Base-by-base conservation (phyloP, 768 basidiomycete genomes). In the Galerina marginata region DNA sequence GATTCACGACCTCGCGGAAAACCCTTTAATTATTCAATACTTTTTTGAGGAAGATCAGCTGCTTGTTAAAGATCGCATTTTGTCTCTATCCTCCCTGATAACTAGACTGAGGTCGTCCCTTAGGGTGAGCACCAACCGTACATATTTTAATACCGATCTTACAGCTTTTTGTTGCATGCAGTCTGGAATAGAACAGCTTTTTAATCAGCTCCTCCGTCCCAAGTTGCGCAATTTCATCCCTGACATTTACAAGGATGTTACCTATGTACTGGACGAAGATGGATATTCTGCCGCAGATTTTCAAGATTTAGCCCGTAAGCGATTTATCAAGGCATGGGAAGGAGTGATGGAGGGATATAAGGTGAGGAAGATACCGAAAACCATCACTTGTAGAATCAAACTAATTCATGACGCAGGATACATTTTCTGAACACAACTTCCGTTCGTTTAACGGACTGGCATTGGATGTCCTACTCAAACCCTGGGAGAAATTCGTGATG, bases 181-280 rank as follows among this genome's bases (percentile, higher is more conserved):
- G 93, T 79, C 84, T 2, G 93, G 96, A 14, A 79, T 97, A 26
- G 97, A 99, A 66, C 94, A 96, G 67, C 80, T 99, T 39, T 98
- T 99, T 80, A 98, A 95, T 67, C 96, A 99, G 70, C 81, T 98
- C 9, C 83, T 96, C 67, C 85, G 96, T 16, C 96, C 97, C 0
- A 89, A 88, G 59, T 74, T 99, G 49, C 87, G 97, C 25, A 91
- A 86, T 38, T 79, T 99, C 47, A 81, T 98, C 48, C 75, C 86
- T 5, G 97, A 99, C 61, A 85, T 95, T 6, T 97, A 96, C 75
- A 95, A 90, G 70, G 96, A 96, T 63, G 83, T 95, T 6, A 86
- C 87, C 4, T 99, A 99, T 70, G 73, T 91, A 23, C 78, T 99
- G 12, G 95, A 97, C 67, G 96, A 99, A 54, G 95, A 97, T 60